Percentiles rank a stretch among this genome's conserved stretches.
Conservation (phyloP, 108 stramenopile genomes). For the Schizochytrium sp. region DNA sequence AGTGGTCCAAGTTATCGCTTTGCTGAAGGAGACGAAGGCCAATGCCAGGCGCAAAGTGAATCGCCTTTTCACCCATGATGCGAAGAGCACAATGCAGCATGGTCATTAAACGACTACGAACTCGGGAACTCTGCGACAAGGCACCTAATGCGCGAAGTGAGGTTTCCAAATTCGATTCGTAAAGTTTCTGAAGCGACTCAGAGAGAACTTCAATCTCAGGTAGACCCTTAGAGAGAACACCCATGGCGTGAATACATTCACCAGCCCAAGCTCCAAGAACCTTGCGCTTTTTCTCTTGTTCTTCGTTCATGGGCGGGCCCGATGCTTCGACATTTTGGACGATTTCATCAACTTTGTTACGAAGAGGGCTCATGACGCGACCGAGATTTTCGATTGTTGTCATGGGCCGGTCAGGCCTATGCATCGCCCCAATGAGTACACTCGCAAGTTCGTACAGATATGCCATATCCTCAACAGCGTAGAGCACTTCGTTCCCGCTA, state of each 20-base stretch:
- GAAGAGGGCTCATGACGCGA: conserved; percentile 19
- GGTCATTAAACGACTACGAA: not conserved
- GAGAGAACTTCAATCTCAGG: conserved; percentile 13
- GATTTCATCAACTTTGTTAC: conserved; percentile 11
- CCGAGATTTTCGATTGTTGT: not conserved
- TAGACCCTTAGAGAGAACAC: conserved; percentile 16
- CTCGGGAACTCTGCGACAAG: not conserved
- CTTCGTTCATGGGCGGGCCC: not conserved
- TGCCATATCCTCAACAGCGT: not conserved
- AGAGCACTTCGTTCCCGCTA: not conserved
- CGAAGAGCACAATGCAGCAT: not conserved
- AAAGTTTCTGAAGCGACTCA: conserved; percentile 33
- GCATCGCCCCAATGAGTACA: conserved; percentile 26
- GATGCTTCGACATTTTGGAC: not conserved
- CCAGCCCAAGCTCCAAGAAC: conserved; percentile 6
- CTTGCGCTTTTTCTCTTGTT: conserved; percentile 40
- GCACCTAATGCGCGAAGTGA: not conserved
- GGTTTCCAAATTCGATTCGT: not conserved
- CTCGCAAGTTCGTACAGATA: conserved; percentile 42
- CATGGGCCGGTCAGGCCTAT: conserved; percentile 18
- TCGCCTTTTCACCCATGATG: not conserved
- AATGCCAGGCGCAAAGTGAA: conserved; percentile 23
- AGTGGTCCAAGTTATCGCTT: not conserved
- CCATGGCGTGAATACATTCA: conserved; percentile 32
- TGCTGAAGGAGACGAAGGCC: conserved; percentile 44